Evolutionary conservation across 768 basidiomycete genomes (phyloP), one percentile per base, ranked within the genome.

Genomic region (Cyclocybe aegerita): DNA sequence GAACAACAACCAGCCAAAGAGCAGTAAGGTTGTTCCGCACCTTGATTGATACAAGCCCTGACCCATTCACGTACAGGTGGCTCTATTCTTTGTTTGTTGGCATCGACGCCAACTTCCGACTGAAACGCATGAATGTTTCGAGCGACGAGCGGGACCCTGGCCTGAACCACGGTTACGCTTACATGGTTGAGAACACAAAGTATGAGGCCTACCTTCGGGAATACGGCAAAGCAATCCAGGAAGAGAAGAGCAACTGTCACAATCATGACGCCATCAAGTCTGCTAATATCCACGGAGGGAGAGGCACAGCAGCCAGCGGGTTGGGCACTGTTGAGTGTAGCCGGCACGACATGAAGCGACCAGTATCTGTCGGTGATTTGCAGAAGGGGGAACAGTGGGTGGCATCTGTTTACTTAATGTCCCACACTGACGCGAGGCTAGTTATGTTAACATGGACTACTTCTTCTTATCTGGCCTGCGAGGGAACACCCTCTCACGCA

Each of bases 371-470:
- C 1, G 67, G 66, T 29, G 65, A 67, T 53, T 41, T 71, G 2
- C 70, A 71, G 43, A 62, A 64, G 30, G 69, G 67, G 9, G 70
- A 70, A 60, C 31, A 60, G 67, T 69, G 43, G 14, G 60, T 39
- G n/a, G n/a, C 23, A 36, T 43, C 9, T 30, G 29, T 31, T 46
- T 31, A 23, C 36, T 16, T 31, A 14, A 10, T 38, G 9, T 23
- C 6, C n/a, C 50, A 39, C 29, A 12, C 15, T 17, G 10, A 17
- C 14, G 23, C 4, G 51, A 38, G 7, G 39, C 30, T 43, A 60
- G 62, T 12, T 63, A 63, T 38, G 14, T 58, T 12, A 62, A 63
- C 48, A 60, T 60, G 55, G 69, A 70, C 45, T 70, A 59, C 31
- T 48, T 68, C 32, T 57, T 65, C 23, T 57, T 65, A 9, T 58